Percentiles rank a stretch among this genome's conserved stretches.
phyloP scores from a whole-genome alignment of 495 filamentous ascomycete genomes.

The Immersiella caudata region DNA sequence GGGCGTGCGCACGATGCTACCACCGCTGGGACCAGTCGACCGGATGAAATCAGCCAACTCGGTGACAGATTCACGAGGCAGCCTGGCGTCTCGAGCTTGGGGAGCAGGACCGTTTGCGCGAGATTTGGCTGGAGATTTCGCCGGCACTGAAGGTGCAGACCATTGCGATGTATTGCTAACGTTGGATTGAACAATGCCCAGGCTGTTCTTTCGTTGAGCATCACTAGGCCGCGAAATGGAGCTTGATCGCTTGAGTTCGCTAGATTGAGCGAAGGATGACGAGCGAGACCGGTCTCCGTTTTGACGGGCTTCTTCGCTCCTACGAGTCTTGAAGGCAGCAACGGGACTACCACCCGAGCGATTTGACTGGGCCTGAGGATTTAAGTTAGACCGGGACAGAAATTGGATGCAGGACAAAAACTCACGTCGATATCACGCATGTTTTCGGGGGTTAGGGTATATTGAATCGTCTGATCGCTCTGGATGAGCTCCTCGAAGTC shows the following conservation, averaged over 20 bases:
- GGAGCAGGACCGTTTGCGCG: slow-evolving; percentile 35
- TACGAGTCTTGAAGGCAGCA: slow-evolving; percentile 39
- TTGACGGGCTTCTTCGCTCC: slow-evolving; percentile 45
- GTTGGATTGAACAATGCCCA: slow-evolving; percentile 18
- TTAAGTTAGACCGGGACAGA: background rate
- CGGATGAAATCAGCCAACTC: slow-evolving; percentile 88
- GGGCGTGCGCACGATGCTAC: slow-evolving; percentile 33
- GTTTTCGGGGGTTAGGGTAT: slow-evolving; percentile 85
- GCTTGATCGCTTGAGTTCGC: slow-evolving; percentile 39
- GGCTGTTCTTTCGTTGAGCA: slow-evolving; percentile 30
- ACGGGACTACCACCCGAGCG: slow-evolving; percentile 44
- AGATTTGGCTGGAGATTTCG: slow-evolving; percentile 39
- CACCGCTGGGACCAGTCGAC: slow-evolving; percentile 69
- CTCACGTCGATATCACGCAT: slow-evolving; percentile 85
- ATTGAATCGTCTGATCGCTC: slow-evolving; percentile 89
- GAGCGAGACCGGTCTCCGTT: slow-evolving; percentile 43
- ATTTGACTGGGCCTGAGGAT: slow-evolving; percentile 35
- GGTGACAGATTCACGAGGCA: slow-evolving; percentile 63
- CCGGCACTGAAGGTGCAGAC: slow-evolving; percentile 30
- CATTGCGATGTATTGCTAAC: slow-evolving; percentile 24
- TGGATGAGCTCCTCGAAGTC: slow-evolving; percentile 86
- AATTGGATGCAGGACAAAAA: background rate
- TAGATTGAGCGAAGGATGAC: slow-evolving; percentile 38
- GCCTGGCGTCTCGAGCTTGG: slow-evolving; percentile 69
- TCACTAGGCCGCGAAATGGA: slow-evolving; percentile 47